Evolutionary conservation across 352 stramenopile genomes (phyloP).

Genomic region (Globisporangium megalacanthum): DNA sequence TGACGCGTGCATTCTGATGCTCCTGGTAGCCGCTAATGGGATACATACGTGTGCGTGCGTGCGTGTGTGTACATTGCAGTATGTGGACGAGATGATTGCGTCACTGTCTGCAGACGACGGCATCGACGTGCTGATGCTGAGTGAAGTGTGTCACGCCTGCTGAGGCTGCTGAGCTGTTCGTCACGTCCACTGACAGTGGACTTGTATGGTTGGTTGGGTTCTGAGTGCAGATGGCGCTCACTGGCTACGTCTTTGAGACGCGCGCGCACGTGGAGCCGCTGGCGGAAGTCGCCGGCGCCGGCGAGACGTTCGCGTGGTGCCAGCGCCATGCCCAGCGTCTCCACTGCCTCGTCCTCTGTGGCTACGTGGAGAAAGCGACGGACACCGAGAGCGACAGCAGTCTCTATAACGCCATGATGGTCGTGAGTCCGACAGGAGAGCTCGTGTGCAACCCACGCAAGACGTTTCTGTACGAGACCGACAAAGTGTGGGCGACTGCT

Average conservation of each 20-base stretch:
- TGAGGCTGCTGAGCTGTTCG: neutral
- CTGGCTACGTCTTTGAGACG: conserved; percentile 71
- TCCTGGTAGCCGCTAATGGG: too few species aligned
- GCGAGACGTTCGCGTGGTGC: conserved; percentile 65
- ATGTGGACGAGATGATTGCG: conserved; percentile 62
- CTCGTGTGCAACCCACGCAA: conserved; percentile 74
- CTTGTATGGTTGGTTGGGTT: neutral
- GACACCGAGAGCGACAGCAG: conserved; percentile 5
- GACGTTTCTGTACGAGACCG: conserved; percentile 80
- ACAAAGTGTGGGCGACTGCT: conserved; percentile 73
- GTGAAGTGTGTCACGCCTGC: conserved; percentile 36
- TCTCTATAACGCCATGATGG: conserved; percentile 82
- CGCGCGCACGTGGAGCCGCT: conserved; percentile 49
- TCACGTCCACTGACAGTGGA: conserved; percentile 1
- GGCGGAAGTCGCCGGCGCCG: conserved; percentile 49
- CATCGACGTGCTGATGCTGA: conserved; percentile 74
- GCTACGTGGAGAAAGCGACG: conserved; percentile 50
- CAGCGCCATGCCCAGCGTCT: conserved; percentile 53
- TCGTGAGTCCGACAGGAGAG: conserved; percentile 59
- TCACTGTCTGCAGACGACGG: conserved; percentile 32
- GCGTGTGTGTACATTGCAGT: conserved; percentile 14
- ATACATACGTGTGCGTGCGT: neutral
- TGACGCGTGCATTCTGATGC: too few species aligned
- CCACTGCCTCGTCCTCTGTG: conserved; percentile 60
- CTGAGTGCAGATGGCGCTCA: conserved; percentile 64